Percentiles rank a stretch among this genome's conserved stretches.
phyloP scores from a whole-genome alignment of 495 filamentous ascomycete genomes.

The Xylaria grammica region DNA sequence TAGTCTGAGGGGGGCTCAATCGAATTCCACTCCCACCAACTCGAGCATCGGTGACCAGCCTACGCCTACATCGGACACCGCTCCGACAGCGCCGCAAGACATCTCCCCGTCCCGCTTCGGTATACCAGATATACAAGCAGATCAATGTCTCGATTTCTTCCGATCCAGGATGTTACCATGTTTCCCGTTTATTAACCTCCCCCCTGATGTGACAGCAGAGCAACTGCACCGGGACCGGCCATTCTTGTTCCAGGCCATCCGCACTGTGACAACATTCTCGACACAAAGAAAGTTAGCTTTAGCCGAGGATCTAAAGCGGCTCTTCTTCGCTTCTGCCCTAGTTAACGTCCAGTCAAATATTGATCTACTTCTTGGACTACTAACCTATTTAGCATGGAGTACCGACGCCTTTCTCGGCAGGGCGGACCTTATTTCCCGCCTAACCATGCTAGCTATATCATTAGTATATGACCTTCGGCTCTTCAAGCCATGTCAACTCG shows the following conservation, averaged over 20 bases:
- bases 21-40: background rate
- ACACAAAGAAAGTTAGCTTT: conserved; percentile 36
- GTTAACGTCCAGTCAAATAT: conserved; percentile 46
- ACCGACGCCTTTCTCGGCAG: conserved; percentile 28
- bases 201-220: conserved; percentile 44
- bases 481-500: conserved; percentile 42
- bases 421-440: conserved; percentile 38
- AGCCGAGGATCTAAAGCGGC: conserved; percentile 44
- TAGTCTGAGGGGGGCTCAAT: background rate
- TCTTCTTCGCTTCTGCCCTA: conserved; percentile 46
- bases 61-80: background rate
- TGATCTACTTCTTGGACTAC: conserved; percentile 58
- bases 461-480: conserved; percentile 54
- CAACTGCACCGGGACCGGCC: conserved; percentile 51
- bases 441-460: conserved; percentile 52
- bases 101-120: background rate
- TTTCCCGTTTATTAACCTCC: conserved; percentile 53
- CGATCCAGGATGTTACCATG: conserved; percentile 47
- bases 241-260: conserved; percentile 57
- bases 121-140: conserved; percentile 30
- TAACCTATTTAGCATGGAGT: conserved; percentile 53
- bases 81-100: background rate
- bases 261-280: conserved; percentile 46
- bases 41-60: background rate
- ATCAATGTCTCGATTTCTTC: conserved; percentile 46